Evolutionary conservation across 345 rosid species (phyloP).

Genomic region (Microcos paniculata): DNA sequence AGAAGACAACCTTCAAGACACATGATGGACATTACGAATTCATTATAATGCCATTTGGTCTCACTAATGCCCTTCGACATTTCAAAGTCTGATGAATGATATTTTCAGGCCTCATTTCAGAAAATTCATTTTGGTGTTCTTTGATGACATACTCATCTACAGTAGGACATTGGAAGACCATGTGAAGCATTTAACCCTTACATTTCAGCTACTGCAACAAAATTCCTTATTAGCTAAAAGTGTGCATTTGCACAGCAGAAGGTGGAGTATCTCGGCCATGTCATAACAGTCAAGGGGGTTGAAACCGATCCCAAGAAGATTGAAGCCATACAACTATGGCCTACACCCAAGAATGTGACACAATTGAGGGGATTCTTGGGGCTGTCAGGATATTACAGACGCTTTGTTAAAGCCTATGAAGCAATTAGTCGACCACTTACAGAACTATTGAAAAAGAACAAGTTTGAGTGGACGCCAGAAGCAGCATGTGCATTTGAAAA

Average conservation of each 20-base stretch:
- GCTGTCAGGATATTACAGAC: no score
- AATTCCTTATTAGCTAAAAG: neutral
- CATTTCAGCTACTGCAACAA: neutral
- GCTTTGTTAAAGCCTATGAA: neutral
- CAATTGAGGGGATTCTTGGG: no score
- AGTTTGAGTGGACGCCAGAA: neutral
- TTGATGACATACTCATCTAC: neutral
- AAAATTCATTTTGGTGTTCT: no score
- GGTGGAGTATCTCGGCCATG: neutral
- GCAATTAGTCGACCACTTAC: neutral
- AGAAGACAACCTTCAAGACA: neutral
- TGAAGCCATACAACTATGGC: no score
- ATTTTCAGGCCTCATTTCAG: no score
- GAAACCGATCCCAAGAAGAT: neutral
- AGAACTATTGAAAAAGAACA: neutral
- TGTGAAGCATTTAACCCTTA: neutral
- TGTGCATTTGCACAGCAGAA: neutral
- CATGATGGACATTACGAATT: neutral
- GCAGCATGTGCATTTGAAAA: neutral
- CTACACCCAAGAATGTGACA: no score
- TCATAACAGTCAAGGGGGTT: neutral
- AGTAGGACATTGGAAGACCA: neutral
- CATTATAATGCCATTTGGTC: no score
- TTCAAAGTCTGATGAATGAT: no score
- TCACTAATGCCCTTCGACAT: no score